phyloP scores from a whole-genome alignment of 2,329 filamentous ascomycete genomes.

The Aspergillus cejpii region DNA sequence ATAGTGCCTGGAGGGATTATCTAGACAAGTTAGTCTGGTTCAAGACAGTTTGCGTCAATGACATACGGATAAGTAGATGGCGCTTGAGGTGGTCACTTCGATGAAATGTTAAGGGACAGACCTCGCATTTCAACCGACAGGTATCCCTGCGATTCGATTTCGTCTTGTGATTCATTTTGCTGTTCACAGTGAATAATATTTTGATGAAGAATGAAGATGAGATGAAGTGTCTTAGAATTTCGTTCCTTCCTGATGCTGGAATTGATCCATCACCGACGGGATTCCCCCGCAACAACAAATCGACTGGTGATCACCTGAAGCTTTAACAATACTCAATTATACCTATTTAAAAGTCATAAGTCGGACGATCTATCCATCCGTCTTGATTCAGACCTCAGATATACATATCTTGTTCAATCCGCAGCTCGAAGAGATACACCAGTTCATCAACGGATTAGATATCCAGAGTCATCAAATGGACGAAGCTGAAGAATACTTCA shows the following conservation, averaged over 20 bases:
- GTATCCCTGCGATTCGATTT: not conserved
- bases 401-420: too few species aligned
- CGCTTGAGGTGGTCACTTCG: not conserved
- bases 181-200: not conserved
- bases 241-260: not conserved
- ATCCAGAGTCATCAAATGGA: not conserved
- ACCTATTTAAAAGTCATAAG: too few species aligned
- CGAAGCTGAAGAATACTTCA: constrained; percentile 20
- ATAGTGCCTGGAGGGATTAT: not conserved
- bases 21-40: not conserved
- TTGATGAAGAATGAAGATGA: not conserved
- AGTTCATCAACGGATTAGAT: not conserved
- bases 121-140: not conserved
- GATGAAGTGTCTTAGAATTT: not conserved
- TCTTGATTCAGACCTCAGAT: too few species aligned
- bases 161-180: not conserved
- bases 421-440: too few species aligned
- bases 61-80: not conserved
- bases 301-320: too few species aligned
- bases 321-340: too few species aligned
- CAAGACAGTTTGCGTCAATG: not conserved
- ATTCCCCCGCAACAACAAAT: not conserved
- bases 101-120: not conserved
- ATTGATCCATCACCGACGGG: not conserved
- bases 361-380: too few species aligned